Evolutionary conservation across 768 basidiomycete genomes (phyloP).

Genomic region (Rhizopogon salebrosus): DNA sequence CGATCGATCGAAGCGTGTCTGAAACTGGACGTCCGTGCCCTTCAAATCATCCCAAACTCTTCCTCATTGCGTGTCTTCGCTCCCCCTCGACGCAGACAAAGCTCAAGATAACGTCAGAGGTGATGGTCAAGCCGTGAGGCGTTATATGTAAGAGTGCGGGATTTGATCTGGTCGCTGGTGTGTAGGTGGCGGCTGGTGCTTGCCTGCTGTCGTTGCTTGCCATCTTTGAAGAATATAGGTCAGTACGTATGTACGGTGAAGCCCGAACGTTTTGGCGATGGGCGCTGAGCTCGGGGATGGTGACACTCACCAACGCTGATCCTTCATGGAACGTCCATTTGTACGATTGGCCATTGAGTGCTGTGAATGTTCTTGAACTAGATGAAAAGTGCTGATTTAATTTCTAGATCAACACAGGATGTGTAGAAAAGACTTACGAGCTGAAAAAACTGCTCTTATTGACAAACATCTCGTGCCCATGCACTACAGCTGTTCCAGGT

Average conservation of each 20-base stretch:
- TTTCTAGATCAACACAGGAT: background rate
- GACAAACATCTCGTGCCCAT: conserved; percentile 23
- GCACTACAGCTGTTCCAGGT: conserved; percentile 20
- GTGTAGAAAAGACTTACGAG: conserved; percentile 19
- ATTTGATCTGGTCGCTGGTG: conserved; percentile 19
- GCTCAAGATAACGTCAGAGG: conserved; percentile 26
- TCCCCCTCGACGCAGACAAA: conserved; percentile 30
- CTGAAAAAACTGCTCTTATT: conserved; percentile 22
- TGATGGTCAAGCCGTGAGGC: conserved; percentile 27
- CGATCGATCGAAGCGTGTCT: background rate
- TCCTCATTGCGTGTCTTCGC: conserved; percentile 23
- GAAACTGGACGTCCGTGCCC: background rate
- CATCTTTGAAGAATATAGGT: conserved; percentile 13
- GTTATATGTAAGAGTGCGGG: conserved; percentile 28
- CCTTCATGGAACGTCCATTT: conserved; percentile 31
- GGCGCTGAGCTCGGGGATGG: background rate
- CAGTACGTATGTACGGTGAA: background rate
- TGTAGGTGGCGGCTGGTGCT: conserved; percentile 25
- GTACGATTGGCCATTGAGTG: conserved; percentile 29
- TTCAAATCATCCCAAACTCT: conserved; percentile 3
- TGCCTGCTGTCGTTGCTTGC: conserved; percentile 29
- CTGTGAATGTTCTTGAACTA: conserved; percentile 29
- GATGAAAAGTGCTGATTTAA: background rate
- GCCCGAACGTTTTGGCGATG: background rate
- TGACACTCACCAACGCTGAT: conserved; percentile 21